These are phyloP conservation scores for Letharia lupina DNA, from an alignment of 495 filamentous ascomycete genomes.

Conservation along the genomic window DNA sequence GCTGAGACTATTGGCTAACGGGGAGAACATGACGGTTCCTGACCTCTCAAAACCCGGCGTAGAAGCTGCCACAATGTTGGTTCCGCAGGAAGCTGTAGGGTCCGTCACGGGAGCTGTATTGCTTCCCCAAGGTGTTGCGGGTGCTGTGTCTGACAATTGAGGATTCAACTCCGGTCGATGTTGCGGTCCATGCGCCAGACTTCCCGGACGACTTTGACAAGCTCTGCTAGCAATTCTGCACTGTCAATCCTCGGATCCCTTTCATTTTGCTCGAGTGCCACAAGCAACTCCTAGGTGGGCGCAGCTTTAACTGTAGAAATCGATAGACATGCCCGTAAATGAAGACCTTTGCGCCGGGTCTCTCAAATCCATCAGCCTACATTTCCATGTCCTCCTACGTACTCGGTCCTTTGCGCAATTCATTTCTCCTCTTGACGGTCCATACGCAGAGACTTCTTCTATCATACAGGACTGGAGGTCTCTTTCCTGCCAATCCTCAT, in stretches of 20 bases:
- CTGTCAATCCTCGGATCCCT: not conserved
- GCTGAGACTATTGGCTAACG: slow-evolving; percentile 20
- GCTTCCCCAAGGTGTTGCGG: slow-evolving; percentile 1
- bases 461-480: not conserved
- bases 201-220: not conserved
- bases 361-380: not conserved
- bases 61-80: slow-evolving; percentile 8
- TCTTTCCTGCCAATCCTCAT: not conserved
- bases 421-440: not conserved
- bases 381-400: not conserved
- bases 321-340: not conserved
- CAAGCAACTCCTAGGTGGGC: not conserved
- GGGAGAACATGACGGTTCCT: slow-evolving; percentile 17
- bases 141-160: not conserved
- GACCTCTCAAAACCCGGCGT: slow-evolving; percentile 6
- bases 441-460: not conserved
- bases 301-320: not conserved
- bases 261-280: not conserved
- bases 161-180: not conserved
- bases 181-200: not conserved
- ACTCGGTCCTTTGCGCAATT: not conserved
- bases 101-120: slow-evolving; percentile 1
- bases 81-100: slow-evolving; percentile 1
- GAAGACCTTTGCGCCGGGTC: not conserved
- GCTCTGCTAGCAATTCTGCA: not conserved